Percentiles rank a stretch among this genome's conserved stretches.
phyloP scores from a whole-genome alignment of 768 basidiomycete species.

The Bullera alba region DNA sequence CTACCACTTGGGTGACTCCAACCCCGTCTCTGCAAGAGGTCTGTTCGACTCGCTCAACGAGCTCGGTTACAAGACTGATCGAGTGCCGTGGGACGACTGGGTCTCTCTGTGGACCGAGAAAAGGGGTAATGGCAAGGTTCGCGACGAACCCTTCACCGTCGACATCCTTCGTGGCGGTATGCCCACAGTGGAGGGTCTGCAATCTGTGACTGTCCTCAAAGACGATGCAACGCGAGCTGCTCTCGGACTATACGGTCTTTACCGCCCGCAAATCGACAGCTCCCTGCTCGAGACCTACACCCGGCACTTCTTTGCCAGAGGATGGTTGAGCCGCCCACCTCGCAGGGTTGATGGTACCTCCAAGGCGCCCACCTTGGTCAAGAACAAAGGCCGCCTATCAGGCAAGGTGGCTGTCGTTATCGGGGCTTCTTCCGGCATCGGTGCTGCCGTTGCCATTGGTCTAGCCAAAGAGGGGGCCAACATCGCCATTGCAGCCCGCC shows the following conservation, averaged over 20 bases:
- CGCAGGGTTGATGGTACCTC: neutral
- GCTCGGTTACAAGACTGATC: slow-evolving; percentile 8
- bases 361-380: neutral
- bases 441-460: slow-evolving; percentile 54
- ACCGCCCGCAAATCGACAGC: slow-evolving; percentile 8
- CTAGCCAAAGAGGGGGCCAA: slow-evolving; percentile 57
- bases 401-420: slow-evolving; percentile 59
- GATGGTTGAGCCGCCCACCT: slow-evolving; percentile 11
- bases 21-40: slow-evolving; percentile 5
- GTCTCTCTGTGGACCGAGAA: slow-evolving; percentile 11
- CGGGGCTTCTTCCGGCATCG: slow-evolving; percentile 58
- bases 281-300: slow-evolving; percentile 13
- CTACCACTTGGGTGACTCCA: slow-evolving; percentile 13
- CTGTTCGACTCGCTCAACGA: slow-evolving; percentile 10
- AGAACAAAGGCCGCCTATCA: slow-evolving; percentile 13
- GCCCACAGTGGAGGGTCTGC: slow-evolving; percentile 11
- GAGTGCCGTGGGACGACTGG: slow-evolving; percentile 14
- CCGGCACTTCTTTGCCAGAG: slow-evolving; percentile 12
- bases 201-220: slow-evolving; percentile 10
- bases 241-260: slow-evolving; percentile 5
- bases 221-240: slow-evolving; percentile 13
- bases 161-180: slow-evolving; percentile 15
- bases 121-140: slow-evolving; percentile 7
- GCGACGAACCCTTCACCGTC: slow-evolving; percentile 12
- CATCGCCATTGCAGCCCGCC: slow-evolving; percentile 53